Conservation (phyloP, 768 basidiomycete genomes). For the Leccinum barrowsii region DNA sequence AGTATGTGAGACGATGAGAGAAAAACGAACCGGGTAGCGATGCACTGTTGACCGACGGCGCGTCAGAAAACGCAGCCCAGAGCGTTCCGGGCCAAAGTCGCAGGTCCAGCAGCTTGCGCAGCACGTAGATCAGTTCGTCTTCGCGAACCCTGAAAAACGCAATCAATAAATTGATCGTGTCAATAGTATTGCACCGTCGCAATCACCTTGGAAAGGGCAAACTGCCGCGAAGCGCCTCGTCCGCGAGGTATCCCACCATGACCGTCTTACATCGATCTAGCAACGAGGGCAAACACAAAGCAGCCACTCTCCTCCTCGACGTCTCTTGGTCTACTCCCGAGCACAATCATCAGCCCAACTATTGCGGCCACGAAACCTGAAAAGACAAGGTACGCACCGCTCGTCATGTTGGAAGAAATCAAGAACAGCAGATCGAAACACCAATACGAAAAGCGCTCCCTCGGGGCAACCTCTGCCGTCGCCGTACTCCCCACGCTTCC, state of each 20-base stretch:
- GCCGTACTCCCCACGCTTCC: conserved; percentile 59
- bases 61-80: conserved; percentile 71
- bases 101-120: conserved; percentile 71
- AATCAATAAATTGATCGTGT: background rate
- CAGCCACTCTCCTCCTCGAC: conserved; percentile 64
- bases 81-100: conserved; percentile 73
- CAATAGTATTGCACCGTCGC: background rate
- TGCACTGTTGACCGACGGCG: conserved; percentile 51
- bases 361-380: background rate
- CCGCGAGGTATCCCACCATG: conserved; percentile 75
- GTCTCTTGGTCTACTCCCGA: conserved; percentile 54
- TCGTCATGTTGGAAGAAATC: conserved; percentile 65
- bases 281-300: conserved; percentile 66
- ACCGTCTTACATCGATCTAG: conserved; percentile 72
- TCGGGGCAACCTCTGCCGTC: conserved; percentile 50
- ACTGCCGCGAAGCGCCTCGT: conserved; percentile 78
- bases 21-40: conserved; percentile 56
- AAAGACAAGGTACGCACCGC: conserved; percentile 40
- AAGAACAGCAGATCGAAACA: conserved; percentile 85
- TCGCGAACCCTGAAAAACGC: conserved; percentile 63
- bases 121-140: conserved; percentile 83
- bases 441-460: conserved; percentile 46
- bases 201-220: conserved; percentile 83
- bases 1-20: background rate
- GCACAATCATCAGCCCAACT: background rate